Conservation (phyloP, 129 eudicot genomes). For the Apium graveolens region DNA sequence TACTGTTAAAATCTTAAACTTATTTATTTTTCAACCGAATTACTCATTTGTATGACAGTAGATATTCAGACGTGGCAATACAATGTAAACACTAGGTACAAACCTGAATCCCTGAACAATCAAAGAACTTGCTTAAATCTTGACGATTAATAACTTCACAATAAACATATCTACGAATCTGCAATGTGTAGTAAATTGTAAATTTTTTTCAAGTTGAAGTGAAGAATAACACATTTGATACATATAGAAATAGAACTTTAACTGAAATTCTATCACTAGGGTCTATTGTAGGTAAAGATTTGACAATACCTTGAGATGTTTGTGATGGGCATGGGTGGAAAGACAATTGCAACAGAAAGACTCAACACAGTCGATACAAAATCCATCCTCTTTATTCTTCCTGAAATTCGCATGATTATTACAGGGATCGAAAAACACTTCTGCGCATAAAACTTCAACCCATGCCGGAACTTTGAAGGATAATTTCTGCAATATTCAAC, state of each 20-base stretch:
- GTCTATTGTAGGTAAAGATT: too few relatives aligned
- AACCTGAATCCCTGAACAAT: slow-evolving; percentile 49
- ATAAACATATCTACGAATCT: slow-evolving; percentile 41
- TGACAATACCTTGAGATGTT: slow-evolving; percentile 23
- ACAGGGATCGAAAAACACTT: slow-evolving; percentile 21
- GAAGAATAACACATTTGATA: not conserved
- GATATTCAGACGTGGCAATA: too few relatives aligned
- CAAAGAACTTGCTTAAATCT: slow-evolving; percentile 36
- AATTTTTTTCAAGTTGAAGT: not conserved
- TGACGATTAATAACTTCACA: slow-evolving; percentile 37
- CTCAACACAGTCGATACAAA: slow-evolving; percentile 30
- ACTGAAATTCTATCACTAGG: too few relatives aligned
- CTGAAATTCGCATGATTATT: slow-evolving; percentile 10
- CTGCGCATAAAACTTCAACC: slow-evolving; percentile 29
- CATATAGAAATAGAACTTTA: not conserved
- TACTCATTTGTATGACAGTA: too few relatives aligned
- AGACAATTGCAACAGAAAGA: slow-evolving; percentile 38
- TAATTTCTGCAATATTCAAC: slow-evolving; percentile 16
- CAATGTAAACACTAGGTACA: too few relatives aligned
- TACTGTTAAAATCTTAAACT: not conserved
- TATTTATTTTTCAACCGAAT: not conserved
- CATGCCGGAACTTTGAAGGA: slow-evolving; percentile 28
- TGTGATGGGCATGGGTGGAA: slow-evolving; percentile 29
- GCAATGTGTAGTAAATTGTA: not conserved
- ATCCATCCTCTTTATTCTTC: slow-evolving; percentile 35